Conservation (phyloP, 306 rosid genomes). For the Prinsepia uniflora region DNA sequence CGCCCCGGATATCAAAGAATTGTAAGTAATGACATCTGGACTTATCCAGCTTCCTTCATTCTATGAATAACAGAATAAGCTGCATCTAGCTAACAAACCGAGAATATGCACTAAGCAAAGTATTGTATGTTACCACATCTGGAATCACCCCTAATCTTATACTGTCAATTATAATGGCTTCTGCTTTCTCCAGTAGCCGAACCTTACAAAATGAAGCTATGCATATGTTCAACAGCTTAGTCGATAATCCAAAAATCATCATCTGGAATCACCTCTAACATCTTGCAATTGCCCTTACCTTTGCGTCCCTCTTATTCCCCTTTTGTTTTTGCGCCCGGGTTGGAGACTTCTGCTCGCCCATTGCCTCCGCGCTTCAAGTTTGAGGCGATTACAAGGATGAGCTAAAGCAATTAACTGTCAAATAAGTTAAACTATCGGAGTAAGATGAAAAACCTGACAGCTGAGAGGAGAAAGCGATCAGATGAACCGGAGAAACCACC, state of each 20-base stretch:
- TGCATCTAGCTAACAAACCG: slow-evolving; percentile 49
- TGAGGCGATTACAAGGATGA: no score
- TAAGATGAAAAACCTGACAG: no score
- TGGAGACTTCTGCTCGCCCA: no score
- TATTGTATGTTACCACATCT: slow-evolving; percentile 62
- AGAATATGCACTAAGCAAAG: slow-evolving; percentile 62
- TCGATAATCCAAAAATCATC: slow-evolving; percentile 53
- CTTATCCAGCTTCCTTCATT: slow-evolving; percentile 64
- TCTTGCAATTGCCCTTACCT: no score
- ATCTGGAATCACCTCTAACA: not conserved
- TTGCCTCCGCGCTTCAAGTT: no score
- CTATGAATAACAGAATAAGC: slow-evolving; percentile 51
- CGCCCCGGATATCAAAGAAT: slow-evolving; percentile 60
- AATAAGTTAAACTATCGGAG: no score
- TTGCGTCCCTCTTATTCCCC: no score
- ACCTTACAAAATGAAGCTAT: slow-evolving; percentile 52
- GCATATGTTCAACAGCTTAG: slow-evolving; percentile 63
- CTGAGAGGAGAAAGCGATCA: no score
- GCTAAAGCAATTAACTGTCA: no score
- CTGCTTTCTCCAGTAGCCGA: slow-evolving; percentile 49
- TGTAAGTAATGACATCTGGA: slow-evolving; percentile 68
- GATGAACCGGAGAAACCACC: no score
- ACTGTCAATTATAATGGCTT: slow-evolving; percentile 49
- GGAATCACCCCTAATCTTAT: slow-evolving; percentile 67
- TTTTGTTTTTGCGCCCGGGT: no score